A percentile compares a stretch with the other conserved stretches of the same genome.
Conservation (phyloP, 2,329 filamentous ascomycete genomes). For the Diaporthe caulivora region DNA sequence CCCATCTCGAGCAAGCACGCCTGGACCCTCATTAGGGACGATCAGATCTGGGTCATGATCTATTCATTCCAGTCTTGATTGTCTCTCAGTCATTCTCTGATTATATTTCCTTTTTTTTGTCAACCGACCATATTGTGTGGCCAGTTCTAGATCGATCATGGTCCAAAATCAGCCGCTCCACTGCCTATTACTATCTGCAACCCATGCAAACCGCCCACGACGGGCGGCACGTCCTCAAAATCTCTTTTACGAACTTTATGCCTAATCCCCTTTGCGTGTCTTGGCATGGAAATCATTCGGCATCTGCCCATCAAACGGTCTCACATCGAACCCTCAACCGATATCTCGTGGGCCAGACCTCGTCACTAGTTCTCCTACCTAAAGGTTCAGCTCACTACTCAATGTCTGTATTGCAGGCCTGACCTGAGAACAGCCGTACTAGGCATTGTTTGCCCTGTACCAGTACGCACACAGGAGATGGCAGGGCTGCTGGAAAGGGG, state of each 20-base stretch:
- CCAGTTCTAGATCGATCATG: slow-evolving; percentile 11
- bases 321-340: not conserved
- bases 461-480: slow-evolving; percentile 21
- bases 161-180: not conserved
- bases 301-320: not conserved
- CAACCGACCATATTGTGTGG: slow-evolving; percentile 26
- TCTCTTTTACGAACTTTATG: slow-evolving; percentile 36
- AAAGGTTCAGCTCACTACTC: slow-evolving; percentile 3
- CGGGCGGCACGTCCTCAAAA: slow-evolving; percentile 4
- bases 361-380: not conserved
- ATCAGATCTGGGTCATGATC: slow-evolving; percentile 44
- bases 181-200: slow-evolving; percentile 16
- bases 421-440: not conserved
- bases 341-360: not conserved
- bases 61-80: not conserved
- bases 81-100: slow-evolving; percentile 34
- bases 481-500: slow-evolving; percentile 17
- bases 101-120: slow-evolving; percentile 31
- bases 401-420: slow-evolving; percentile 12
- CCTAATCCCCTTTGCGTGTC: slow-evolving; percentile 10
- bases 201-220: slow-evolving; percentile 7
- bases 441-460: not conserved
- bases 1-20: slow-evolving; percentile 37
- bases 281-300: slow-evolving; percentile 19
- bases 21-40: slow-evolving; percentile 41